Percentiles rank a stretch among this genome's conserved stretches.
Evolutionary conservation across 139 green algal species (phyloP).

Genomic region (Raphidocelis subcapitata): DNA sequence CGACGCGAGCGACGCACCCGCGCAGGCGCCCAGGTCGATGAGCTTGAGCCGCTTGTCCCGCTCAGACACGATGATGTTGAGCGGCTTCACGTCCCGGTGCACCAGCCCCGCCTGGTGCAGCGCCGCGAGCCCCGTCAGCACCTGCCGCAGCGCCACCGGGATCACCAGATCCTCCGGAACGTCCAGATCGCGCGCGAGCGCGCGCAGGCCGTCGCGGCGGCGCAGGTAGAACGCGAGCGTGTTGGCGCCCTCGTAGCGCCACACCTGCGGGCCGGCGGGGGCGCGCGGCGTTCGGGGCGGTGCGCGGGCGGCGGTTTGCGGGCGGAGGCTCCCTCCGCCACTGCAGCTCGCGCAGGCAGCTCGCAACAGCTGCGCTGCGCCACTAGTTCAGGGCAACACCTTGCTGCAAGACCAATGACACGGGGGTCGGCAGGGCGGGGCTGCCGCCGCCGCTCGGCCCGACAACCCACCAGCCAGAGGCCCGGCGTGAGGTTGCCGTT

Average conservation of each 20-base stretch:
- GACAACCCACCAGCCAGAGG: constrained; percentile 71
- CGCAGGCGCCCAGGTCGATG: constrained; percentile 61
- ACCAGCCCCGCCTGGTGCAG: constrained; percentile 84
- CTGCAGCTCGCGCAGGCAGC: not conserved
- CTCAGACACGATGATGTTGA: constrained; percentile 86
- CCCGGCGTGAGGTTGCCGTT: constrained; percentile 57
- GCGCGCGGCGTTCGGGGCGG: not conserved
- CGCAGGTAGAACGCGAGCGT: constrained; percentile 78
- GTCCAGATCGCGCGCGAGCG: constrained; percentile 65
- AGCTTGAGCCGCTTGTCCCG: constrained; percentile 57
- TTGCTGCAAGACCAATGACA: too few relatives aligned
- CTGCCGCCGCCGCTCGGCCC: too few relatives aligned
- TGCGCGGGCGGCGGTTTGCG: not conserved
- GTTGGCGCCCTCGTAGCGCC: constrained; percentile 74
- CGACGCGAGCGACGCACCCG: not conserved
- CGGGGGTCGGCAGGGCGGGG: too few relatives aligned
- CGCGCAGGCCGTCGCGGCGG: constrained; percentile 65
- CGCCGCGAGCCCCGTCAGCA: constrained; percentile 68
- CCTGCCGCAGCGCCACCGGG: constrained; percentile 72
- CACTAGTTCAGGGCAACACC: too few relatives aligned
- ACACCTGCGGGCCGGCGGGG: constrained; percentile 50
- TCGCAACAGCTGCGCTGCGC: not conserved
- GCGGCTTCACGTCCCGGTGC: constrained; percentile 90
- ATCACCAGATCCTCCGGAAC: constrained; percentile 55
- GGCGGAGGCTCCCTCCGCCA: not conserved